Evolutionary conservation across 2,329 filamentous ascomycete genomes (phyloP).

Genomic region (Cytospora mali): DNA sequence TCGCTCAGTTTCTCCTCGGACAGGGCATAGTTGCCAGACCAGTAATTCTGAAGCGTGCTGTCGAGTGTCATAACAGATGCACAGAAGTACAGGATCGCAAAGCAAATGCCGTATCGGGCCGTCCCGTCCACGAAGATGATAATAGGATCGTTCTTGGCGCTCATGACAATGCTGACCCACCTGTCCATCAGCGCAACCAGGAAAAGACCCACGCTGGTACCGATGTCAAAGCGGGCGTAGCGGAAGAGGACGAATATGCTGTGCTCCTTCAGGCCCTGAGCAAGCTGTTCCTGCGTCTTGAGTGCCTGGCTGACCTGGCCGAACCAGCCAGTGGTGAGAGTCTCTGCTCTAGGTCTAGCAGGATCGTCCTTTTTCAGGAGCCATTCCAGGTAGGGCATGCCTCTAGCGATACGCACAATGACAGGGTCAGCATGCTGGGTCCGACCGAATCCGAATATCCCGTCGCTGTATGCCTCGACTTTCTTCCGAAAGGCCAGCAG

Average conservation of each 20-base stretch:
- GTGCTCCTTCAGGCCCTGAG: conserved; percentile 43
- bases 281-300: conserved; percentile 40
- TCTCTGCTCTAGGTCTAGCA: conserved; percentile 34
- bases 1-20: conserved; percentile 39
- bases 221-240: conserved; percentile 40
- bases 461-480: conserved; percentile 36
- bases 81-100: conserved; percentile 45
- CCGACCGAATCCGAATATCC: conserved; percentile 22
- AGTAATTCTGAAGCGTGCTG: conserved; percentile 41
- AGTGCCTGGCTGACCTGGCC: conserved; percentile 39
- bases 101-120: conserved; percentile 41
- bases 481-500: conserved; percentile 39
- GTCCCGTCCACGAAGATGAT: conserved; percentile 38
- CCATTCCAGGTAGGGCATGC: conserved; percentile 41
- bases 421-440: conserved; percentile 29
- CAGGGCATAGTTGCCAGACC: conserved; percentile 38
- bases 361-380: conserved; percentile 39
- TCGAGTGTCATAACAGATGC: conserved; percentile 43
- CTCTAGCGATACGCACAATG: conserved; percentile 33
- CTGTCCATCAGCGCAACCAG: conserved; percentile 44
- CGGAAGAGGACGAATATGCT: conserved; percentile 43
- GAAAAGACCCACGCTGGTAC: conserved; percentile 42
- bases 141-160: conserved; percentile 33
- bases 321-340: conserved; percentile 41
- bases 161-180: conserved; percentile 43